phyloP scores from a whole-genome alignment of 1,284 basidiomycete species.

The Neonothopanus nambi region DNA sequence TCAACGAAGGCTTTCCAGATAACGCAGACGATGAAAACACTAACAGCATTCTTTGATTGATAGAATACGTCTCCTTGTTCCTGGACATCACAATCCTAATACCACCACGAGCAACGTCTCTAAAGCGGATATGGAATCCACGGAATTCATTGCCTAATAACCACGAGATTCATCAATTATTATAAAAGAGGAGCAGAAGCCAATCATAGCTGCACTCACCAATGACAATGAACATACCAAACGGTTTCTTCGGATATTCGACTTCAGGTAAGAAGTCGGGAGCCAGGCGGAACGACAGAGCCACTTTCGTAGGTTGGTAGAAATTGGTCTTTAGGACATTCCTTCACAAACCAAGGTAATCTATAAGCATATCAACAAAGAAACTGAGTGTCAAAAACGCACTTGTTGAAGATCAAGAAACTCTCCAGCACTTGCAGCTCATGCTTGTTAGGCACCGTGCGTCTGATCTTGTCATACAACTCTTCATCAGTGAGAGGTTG shows the following conservation, averaged over 20 bases:
- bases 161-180: too few species aligned
- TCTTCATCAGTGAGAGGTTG: slow-evolving; percentile 87
- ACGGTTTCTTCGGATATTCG: slow-evolving; percentile 92
- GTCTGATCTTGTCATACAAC: slow-evolving; percentile 85
- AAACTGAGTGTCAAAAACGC: slow-evolving; percentile 24
- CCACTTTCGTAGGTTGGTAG: slow-evolving; percentile 97
- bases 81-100: slow-evolving; percentile 95
- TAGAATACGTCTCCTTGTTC: slow-evolving; percentile 96
- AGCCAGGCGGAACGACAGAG: slow-evolving; percentile 93
- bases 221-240: slow-evolving; percentile 94
- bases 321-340: slow-evolving; percentile 97
- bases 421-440: slow-evolving; percentile 94
- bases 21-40: slow-evolving; percentile 23
- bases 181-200: too few species aligned
- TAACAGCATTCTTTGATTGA: slow-evolving; percentile 89
- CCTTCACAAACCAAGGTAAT: slow-evolving; percentile 37
- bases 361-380: neutral
- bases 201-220: slow-evolving; percentile 41
- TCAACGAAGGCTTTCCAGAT: neutral
- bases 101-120: slow-evolving; percentile 96
- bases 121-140: slow-evolving; percentile 98
- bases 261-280: slow-evolving; percentile 92
- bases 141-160: slow-evolving; percentile 86
- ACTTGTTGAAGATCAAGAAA: slow-evolving; percentile 97
- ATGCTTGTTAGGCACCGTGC: slow-evolving; percentile 85